These are phyloP conservation scores for Magnolia sinica DNA, from an alignment of 164 flowering plant genomes.

Conservation along the genomic window DNA sequence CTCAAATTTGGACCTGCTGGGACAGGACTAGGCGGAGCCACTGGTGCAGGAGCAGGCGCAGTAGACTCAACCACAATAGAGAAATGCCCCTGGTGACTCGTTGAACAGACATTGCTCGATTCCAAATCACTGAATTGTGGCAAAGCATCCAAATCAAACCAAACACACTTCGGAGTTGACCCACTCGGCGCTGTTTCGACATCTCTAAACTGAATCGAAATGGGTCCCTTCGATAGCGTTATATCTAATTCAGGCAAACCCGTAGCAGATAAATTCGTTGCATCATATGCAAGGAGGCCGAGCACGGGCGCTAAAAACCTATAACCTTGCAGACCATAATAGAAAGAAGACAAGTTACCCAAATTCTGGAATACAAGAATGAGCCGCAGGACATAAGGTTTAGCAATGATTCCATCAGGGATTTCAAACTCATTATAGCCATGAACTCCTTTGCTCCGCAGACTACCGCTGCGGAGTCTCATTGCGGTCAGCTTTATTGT, in stretches of 20 bases:
- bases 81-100: conserved; percentile 68
- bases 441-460: conserved; percentile 46
- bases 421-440: conserved; percentile 60
- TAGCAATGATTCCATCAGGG: conserved; percentile 54
- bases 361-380: conserved; percentile 79
- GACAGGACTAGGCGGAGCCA: conserved; percentile 15
- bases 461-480: conserved; percentile 84
- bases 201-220: conserved; percentile 38
- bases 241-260: conserved; percentile 54
- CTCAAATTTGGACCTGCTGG: neutral
- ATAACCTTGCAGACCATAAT: conserved; percentile 54
- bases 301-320: conserved; percentile 65
- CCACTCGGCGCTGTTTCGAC: conserved; percentile 37
- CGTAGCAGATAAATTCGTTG: conserved; percentile 53
- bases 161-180: conserved; percentile 49
- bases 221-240: conserved; percentile 43
- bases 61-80: conserved; percentile 52
- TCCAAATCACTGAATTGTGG: conserved; percentile 40
- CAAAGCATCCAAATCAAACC: conserved; percentile 54
- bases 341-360: conserved; percentile 61
- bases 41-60: conserved; percentile 44
- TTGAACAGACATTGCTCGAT: conserved; percentile 45
- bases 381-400: conserved; percentile 79
- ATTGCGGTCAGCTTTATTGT: conserved; percentile 63
- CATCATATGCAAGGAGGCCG: conserved; percentile 80